Evolutionary conservation across 2,329 filamentous ascomycete species (phyloP), one percentile per base, ranked within the genome.

Genomic region (Fusarium solani-melongenae): DNA sequence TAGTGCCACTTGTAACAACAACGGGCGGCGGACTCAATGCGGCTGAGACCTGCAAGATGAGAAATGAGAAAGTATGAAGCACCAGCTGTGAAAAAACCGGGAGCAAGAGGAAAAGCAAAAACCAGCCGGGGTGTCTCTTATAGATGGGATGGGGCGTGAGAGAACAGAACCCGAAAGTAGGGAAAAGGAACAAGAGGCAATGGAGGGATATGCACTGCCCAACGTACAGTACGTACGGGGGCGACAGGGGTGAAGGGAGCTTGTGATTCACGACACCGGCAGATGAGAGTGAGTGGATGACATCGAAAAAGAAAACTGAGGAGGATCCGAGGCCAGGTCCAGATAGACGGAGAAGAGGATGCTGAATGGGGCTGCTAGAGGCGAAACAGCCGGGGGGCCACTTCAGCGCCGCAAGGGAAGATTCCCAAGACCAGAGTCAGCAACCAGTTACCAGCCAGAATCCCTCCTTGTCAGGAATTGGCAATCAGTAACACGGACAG

Each of bases 61-160:
- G 71, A 58, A 59, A 75, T 65, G 64, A 76, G 72, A 73, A 46
- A 53, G 56, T 29, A 73, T 67, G 71, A 39, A 53, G 58, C 36
- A 58, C 41, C 34, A 64, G 46, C 29, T 38, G 36, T 29, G 55
- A 49, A 56, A 68, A 44, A 49, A 27, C 60, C 46, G 12, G 33
- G 56, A 70, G 73, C 39, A 39, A 67, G 41, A 64, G 51, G 62
- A 73, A 74, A 74, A 77, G 74, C 72, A 77, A 76, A 76, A 72
- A 65, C 56, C 17, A 53, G 62, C 38, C 55, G 58, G 71, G 67
- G 57, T 62, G 61, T 67, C 63, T 69, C 59, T 65, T 73, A 74
- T 70, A 68, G 53, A 53, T 62, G 55, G 39, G 66, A 46, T 49
- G 24, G 24, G 55, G 64, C 44, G 60, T 62, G 64, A 24, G 51